Evolutionary conservation across 768 basidiomycete genomes (phyloP), one percentile per base, ranked within the genome.

Genomic region (Pisolithus marmoratus): DNA sequence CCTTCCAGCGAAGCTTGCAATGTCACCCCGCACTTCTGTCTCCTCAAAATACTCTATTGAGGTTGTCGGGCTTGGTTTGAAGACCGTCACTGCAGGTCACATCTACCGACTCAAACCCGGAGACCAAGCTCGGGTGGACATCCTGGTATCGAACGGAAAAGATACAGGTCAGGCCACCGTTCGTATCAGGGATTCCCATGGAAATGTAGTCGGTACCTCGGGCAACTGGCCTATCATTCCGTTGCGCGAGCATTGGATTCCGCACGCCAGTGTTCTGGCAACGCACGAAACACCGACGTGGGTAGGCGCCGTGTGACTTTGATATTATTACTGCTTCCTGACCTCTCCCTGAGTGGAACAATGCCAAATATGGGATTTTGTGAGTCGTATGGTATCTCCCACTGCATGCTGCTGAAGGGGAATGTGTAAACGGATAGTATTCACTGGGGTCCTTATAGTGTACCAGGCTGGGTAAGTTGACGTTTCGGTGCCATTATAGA

Each of bases 351-450:
- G 19, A 79, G 78, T 83, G 74, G 72, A 74, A 67, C 51, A 66
- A 72, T 34, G 78, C 74, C 14, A 82, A 81, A 60, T 81, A 70
- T 56, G 81, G 80, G 9, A 80, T 81, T 17, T 81, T 80, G 79
- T 80, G 54, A 60, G 76, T 56, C n/a, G 20, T 44, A 5, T 14
- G 12, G 12, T 44, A 23, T 17, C 6, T 15, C 8, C 26, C 4
- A 24, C 23, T 34, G 17, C 5, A 2, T 8, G 14, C 9, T 26
- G 17, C 43, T 44, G 26, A 44, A 26, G 7, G 14, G 14, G n/a
- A 5, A 5, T 27, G n/a, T 8, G 29, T 8, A 5, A 47, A 51
- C 63, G 20, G 5, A 14, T 41, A 78, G 75, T 59, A 68, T 81
- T 43, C 77, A 79, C 54, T 79, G 77, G 76, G 76, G 76, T 8